Evolutionary conservation across 805 yeast genomes (phyloP).

Genomic region (Yarrowia hollandica): DNA sequence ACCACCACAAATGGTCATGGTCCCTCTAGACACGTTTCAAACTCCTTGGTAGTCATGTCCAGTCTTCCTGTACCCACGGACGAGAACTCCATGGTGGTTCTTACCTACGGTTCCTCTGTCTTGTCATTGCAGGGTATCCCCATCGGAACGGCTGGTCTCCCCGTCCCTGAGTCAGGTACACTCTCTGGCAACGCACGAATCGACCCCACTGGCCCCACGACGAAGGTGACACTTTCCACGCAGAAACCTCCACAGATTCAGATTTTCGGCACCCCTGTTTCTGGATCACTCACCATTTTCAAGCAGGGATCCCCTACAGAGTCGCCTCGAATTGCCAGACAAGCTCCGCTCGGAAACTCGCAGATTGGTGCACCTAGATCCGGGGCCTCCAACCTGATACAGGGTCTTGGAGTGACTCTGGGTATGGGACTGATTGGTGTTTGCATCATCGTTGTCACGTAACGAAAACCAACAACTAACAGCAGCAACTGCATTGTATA

Average conservation of each 20-base stretch:
- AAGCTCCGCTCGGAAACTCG: constrained; percentile 1
- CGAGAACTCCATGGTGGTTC: neutral
- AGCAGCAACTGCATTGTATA: neutral
- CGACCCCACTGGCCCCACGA: constrained; percentile 17
- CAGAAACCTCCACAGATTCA: constrained; percentile 14
- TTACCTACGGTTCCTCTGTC: constrained; percentile 10
- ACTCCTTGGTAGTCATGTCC: neutral
- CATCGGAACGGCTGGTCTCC: neutral
- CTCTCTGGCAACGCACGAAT: constrained; percentile 19
- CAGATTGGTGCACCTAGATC: constrained; percentile 7
- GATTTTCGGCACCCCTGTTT: constrained; percentile 3
- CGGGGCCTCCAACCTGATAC: neutral
- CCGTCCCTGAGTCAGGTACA: neutral
- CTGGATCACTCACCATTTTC: constrained; percentile 16
- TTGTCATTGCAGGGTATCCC: constrained; percentile 19
- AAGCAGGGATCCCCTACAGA: constrained; percentile 10
- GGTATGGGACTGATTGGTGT: neutral
- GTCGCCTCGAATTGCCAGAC: neutral
- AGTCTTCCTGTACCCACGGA: too few species aligned
- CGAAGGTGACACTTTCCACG: neutral
- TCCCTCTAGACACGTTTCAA: too few species aligned
- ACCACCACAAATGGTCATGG: too few species aligned
- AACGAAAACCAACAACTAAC: constrained; percentile 3
- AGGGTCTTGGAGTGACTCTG: neutral
- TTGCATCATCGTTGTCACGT: neutral